phyloP scores from a whole-genome alignment of 2,329 filamentous ascomycete genomes.

The Cadophora luteo-olivacea region DNA sequence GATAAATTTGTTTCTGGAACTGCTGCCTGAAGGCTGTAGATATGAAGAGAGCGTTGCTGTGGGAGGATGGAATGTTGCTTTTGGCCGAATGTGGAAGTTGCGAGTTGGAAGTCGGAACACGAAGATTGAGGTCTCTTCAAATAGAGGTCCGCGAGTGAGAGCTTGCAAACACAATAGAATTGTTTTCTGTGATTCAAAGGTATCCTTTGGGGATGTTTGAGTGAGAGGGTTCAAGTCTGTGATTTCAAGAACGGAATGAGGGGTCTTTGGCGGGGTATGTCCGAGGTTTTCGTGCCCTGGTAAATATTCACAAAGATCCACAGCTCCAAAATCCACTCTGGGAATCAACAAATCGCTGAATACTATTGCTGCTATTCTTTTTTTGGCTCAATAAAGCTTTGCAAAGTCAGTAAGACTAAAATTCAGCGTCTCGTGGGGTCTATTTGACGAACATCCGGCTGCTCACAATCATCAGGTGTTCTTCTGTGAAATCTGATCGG shows the following conservation, averaged over 20 bases:
- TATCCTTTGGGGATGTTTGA: background rate
- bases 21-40: background rate
- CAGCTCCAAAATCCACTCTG: background rate
- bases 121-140: background rate
- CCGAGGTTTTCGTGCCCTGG: background rate
- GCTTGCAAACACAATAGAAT: background rate
- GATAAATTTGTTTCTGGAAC: background rate
- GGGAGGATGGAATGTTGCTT: background rate
- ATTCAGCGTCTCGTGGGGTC: background rate
- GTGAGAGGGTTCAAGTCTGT: background rate
- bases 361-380: too few relatives aligned
- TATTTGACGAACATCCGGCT: too few relatives aligned
- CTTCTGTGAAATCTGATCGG: background rate
- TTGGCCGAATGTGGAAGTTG: background rate
- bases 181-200: background rate
- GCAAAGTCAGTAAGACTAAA: background rate
- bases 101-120: background rate
- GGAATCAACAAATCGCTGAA: background rate
- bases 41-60: background rate
- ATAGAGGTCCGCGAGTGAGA: background rate
- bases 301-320: background rate
- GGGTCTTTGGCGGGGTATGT: slow-evolving; percentile 9
- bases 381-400: too few relatives aligned
- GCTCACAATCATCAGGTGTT: too few relatives aligned
- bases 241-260: background rate